Percentiles rank a stretch among this genome's conserved stretches.
These are phyloP conservation scores for Penicillium cinerascens DNA, from an alignment of 495 filamentous ascomycete genomes.

Conservation along the genomic window DNA sequence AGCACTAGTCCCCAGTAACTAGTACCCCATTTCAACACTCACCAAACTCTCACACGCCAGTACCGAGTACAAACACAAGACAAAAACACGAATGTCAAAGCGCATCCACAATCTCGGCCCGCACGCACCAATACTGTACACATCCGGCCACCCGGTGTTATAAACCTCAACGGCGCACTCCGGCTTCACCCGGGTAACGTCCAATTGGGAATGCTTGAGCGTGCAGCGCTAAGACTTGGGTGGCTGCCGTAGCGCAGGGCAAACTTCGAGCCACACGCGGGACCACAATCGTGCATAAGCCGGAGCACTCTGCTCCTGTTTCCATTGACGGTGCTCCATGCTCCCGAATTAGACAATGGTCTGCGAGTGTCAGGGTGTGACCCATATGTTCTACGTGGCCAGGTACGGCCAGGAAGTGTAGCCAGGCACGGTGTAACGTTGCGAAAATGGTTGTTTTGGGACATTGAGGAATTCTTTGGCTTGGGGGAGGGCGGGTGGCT, in stretches of 20 bases:
- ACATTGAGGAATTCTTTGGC: neutral
- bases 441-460: neutral
- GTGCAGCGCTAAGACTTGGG: slow-evolving; percentile 10
- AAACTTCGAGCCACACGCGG: slow-evolving; percentile 18
- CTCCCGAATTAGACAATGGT: neutral
- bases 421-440: neutral
- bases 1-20: neutral
- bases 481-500: neutral
- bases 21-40: neutral
- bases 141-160: slow-evolving; percentile 13
- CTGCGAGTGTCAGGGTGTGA: neutral
- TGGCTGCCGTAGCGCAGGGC: slow-evolving; percentile 19
- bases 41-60: neutral
- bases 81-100: neutral
- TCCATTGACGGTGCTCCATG: neutral
- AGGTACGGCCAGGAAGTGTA: neutral
- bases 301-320: slow-evolving; percentile 26
- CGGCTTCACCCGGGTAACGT: neutral
- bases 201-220: neutral
- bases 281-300: slow-evolving; percentile 20
- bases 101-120: neutral
- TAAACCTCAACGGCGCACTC: neutral
- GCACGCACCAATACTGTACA: slow-evolving; percentile 3
- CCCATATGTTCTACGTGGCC: neutral
- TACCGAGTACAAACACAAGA: neutral